Evolutionary conservation across 106 monocot species (phyloP).

Genomic region (Iris macrosiphon): DNA sequence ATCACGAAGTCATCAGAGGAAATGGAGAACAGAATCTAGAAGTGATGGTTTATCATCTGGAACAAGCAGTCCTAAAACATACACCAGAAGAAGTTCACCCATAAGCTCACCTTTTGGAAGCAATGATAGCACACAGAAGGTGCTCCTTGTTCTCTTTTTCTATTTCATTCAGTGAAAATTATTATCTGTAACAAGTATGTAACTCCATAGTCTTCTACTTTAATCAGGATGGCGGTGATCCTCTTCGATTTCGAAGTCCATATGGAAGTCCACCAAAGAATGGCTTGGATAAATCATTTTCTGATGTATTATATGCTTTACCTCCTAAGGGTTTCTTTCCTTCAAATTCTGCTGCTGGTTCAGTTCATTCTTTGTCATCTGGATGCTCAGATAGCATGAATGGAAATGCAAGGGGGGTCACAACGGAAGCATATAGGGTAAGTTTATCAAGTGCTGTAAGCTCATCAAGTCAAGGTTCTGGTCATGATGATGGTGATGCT

Average conservation of each 20-base stretch:
- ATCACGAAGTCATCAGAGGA: slow-evolving; percentile 69
- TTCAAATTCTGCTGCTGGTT: slow-evolving; percentile 40
- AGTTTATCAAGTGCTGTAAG: slow-evolving; percentile 97
- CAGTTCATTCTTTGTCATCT: slow-evolving; percentile 50
- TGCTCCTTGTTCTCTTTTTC: no score
- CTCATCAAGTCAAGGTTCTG: slow-evolving; percentile 98
- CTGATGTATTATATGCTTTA: slow-evolving; percentile 43
- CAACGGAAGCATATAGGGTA: slow-evolving; percentile 74
- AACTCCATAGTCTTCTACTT: slow-evolving; percentile 1
- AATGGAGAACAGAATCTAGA: slow-evolving; percentile 77
- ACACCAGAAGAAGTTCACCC: slow-evolving; percentile 65
- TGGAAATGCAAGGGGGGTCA: slow-evolving; percentile 41
- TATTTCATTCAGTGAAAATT: no score
- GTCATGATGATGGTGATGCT: slow-evolving; percentile 99
- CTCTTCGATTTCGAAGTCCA: slow-evolving; percentile 56
- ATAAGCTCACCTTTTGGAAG: slow-evolving; percentile 74
- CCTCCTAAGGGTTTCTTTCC: slow-evolving; percentile 41
- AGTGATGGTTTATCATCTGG: slow-evolving; percentile 87
- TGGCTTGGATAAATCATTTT: slow-evolving; percentile 53
- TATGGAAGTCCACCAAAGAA: slow-evolving; percentile 83
- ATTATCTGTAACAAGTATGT: no score
- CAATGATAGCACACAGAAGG: slow-evolving; percentile 79
- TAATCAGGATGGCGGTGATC: slow-evolving; percentile 66
- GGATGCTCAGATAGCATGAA: slow-evolving; percentile 45
- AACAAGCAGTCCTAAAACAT: slow-evolving; percentile 75